Evolutionary conservation across 2,329 filamentous ascomycete genomes (phyloP).

Genomic region (Trichophyton rubrum): DNA sequence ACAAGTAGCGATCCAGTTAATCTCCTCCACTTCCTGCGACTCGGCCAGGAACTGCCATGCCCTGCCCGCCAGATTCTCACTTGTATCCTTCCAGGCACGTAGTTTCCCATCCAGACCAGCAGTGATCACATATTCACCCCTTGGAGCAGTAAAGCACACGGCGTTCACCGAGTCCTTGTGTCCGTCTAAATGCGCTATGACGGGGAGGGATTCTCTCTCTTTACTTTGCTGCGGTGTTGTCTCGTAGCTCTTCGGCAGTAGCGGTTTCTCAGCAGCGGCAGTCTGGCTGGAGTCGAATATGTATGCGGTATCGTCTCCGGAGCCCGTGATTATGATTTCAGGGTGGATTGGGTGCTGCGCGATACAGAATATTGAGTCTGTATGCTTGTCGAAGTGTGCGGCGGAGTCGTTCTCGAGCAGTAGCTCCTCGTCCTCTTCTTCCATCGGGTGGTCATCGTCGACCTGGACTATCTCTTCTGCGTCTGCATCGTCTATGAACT

Average conservation of each 20-base stretch:
- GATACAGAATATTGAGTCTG: conserved; percentile 87
- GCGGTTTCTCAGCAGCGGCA: conserved; percentile 41
- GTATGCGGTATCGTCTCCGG: conserved; percentile 74
- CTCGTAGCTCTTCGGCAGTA: conserved; percentile 66
- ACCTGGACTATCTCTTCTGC: conserved; percentile 63
- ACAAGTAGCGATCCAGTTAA: conserved; percentile 78
- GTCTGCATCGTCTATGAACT: conserved; percentile 65
- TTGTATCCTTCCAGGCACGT: conserved; percentile 51
- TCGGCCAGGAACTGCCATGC: conserved; percentile 60
- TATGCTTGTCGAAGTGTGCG: conserved; percentile 83
- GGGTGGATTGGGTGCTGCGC: conserved; percentile 76
- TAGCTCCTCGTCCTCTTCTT: conserved; percentile 54
- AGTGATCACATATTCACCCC: conserved; percentile 72
- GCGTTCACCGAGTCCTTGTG: conserved; percentile 87
- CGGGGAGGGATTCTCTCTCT: conserved; percentile 48
- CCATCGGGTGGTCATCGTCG: conserved; percentile 54
- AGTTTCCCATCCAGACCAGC: conserved; percentile 79
- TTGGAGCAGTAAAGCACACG: conserved; percentile 68
- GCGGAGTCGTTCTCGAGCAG: conserved; percentile 80
- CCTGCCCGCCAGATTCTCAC: conserved; percentile 35
- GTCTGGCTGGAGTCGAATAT: conserved; percentile 64
- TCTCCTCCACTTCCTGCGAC: conserved; percentile 80
- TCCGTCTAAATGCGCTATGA: conserved; percentile 66
- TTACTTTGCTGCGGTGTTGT: conserved; percentile 49
- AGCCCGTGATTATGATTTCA: conserved; percentile 74